These are phyloP conservation scores for Eutrema heterophyllum DNA, from an alignment of 345 rosid genomes.

Conservation along the genomic window DNA sequence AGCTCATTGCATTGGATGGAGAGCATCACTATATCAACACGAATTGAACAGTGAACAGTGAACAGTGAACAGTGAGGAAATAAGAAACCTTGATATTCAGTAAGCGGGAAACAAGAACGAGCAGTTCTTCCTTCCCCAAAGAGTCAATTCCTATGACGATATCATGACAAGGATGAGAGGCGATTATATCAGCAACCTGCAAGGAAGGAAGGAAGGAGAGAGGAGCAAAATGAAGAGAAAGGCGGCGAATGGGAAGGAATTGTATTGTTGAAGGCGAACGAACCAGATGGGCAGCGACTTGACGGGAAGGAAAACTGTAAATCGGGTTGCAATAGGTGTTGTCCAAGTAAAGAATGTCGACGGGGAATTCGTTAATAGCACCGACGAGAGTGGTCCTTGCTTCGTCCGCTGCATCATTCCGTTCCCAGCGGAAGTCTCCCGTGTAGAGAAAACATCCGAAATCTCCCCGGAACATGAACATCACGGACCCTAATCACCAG, in stretches of 20 bases:
- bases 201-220: neutral
- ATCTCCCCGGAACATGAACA: constrained; percentile 72
- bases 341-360: constrained; percentile 59
- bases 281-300: constrained; percentile 57
- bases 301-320: constrained; percentile 54
- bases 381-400: constrained; percentile 36
- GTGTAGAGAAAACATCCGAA: constrained; percentile 73
- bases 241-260: neutral
- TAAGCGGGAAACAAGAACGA: constrained; percentile 45
- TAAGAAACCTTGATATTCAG: constrained; percentile 50
- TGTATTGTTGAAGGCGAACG: neutral
- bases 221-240: neutral
- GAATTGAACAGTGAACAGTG: neutral
- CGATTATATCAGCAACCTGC: constrained; percentile 59
- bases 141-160: constrained; percentile 63
- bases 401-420: constrained; percentile 36
- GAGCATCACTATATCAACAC: neutral
- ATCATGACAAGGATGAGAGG: constrained; percentile 64
- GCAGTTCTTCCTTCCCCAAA: constrained; percentile 72
- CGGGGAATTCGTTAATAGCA: constrained; percentile 39
- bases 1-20: neutral
- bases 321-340: constrained; percentile 76
- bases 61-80: neutral
- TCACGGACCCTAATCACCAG: constrained; percentile 49
- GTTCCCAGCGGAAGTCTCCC: constrained; percentile 69